Evolutionary conservation across 768 basidiomycete genomes (phyloP), one percentile per base, ranked within the genome.

Genomic region (Boletus subparvulus): DNA sequence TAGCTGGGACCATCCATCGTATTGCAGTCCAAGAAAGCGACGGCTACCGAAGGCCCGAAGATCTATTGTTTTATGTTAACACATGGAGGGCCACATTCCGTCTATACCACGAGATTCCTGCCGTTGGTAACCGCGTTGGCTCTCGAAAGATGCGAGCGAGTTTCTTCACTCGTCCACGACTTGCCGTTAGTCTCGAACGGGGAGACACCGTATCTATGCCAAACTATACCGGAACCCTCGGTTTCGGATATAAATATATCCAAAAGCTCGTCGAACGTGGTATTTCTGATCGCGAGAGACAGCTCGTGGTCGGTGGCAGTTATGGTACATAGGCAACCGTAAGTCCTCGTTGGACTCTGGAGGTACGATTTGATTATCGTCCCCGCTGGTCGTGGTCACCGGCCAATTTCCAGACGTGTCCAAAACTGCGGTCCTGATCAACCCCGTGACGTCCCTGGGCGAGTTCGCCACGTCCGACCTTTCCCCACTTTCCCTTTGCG

Each of bases 211-310:
- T 87, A 5, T 82, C 81, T 6, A 60, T 78, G 19, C 81, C 82
- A 0, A 87, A 86, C 64, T 88, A 88, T 65, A 83, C 81, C 0
- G 87, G 86, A 1, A 83, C 83, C 0, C 65, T 79, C 16, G 85
- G 86, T 4, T 87, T 77, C 55, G 86, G 87, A 0, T 80, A 88
- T 55, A 70, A 66, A 13, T 75, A 75, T 26, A 70, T 86, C 33
- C 76, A 74, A 39, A 74, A 70, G 3, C 68, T 88, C 10, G 62
- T 83, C 0, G 83, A 21, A 21, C 21, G 78, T 3, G 80, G 80
- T 0, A 71, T 86, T 6, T 75, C 82, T 1, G 69, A 73, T 39
- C 68, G 74, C 30, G 83, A 81, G 4, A 79, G 78, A 57, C 77
- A 81, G 37, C 77, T 85, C 48, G 65, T 87, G 0, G 68, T 70